Conservation (phyloP, 225 moss, liverwort and hornwort species). For the Polytrichum formosum region DNA sequence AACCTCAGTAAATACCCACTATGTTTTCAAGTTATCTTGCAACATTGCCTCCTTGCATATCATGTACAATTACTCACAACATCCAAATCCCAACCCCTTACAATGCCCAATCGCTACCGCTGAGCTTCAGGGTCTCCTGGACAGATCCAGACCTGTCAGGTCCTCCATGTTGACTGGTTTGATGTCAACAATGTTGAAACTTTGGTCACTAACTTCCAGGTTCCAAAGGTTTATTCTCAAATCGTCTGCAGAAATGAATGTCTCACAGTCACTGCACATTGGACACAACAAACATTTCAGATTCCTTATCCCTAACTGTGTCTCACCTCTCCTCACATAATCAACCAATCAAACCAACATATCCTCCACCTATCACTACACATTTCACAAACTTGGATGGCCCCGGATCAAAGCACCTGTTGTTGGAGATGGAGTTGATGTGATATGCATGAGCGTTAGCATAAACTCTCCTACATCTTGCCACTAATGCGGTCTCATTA, state of each 20-base stretch:
- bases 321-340: too few relatives aligned
- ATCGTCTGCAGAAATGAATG: conserved; percentile 97
- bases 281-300: neutral
- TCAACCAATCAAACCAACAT: too few relatives aligned
- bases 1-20: too few relatives aligned
- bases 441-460: conserved; percentile 99
- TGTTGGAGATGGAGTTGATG: conserved; percentile 97
- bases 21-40: too few relatives aligned
- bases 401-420: conserved; percentile 49
- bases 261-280: conserved; percentile 93
- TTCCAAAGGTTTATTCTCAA: conserved; percentile 99
- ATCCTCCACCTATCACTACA: too few relatives aligned
- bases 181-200: conserved; percentile 99
- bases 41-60: too few relatives aligned
- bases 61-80: too few relatives aligned
- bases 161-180: conserved; percentile 99
- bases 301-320: too few relatives aligned
- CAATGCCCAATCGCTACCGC: too few relatives aligned
- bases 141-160: conserved; percentile 62
- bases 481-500: conserved; percentile 87
- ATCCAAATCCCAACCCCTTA: too few relatives aligned
- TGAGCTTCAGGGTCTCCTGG: neutral
- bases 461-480: conserved; percentile 96
- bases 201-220: conserved; percentile 99
- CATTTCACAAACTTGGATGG: too few relatives aligned